Evolutionary conservation across 345 rosid genomes (phyloP).

Genomic region (Microthlaspi erraticum): DNA sequence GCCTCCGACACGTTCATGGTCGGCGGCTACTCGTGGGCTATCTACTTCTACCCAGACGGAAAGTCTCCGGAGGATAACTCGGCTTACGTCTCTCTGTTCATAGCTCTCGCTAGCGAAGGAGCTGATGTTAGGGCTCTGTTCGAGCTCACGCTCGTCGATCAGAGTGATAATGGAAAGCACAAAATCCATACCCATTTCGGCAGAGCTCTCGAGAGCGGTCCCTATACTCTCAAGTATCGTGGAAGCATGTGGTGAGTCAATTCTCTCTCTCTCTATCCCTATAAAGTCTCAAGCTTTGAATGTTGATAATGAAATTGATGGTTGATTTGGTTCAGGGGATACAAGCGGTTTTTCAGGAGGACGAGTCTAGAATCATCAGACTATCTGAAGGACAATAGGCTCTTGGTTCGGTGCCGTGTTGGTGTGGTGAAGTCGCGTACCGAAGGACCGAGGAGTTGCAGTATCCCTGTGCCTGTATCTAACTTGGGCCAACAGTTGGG

Average conservation of each 20-base stretch:
- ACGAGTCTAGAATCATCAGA: slow-evolving; percentile 65
- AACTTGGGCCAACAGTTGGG: slow-evolving; percentile 64
- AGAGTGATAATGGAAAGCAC: slow-evolving; percentile 66
- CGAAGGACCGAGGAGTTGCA: slow-evolving; percentile 63
- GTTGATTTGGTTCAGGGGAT: slow-evolving; percentile 69
- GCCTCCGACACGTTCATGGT: slow-evolving; percentile 66
- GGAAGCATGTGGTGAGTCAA: slow-evolving; percentile 81
- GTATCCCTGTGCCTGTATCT: slow-evolving; percentile 63
- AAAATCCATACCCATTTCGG: slow-evolving; percentile 87
- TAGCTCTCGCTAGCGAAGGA: slow-evolving; percentile 78
- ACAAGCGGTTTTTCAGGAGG: slow-evolving; percentile 82
- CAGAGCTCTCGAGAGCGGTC: slow-evolving; percentile 74
- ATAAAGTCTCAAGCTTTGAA: neutral
- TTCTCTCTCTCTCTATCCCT: slow-evolving; percentile 7
- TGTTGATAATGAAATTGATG: slow-evolving; percentile 4
- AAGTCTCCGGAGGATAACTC: slow-evolving; percentile 75
- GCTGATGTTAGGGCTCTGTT: slow-evolving; percentile 75
- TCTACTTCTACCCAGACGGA: slow-evolving; percentile 83
- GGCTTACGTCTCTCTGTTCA: slow-evolving; percentile 65
- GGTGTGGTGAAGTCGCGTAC: slow-evolving; percentile 79
- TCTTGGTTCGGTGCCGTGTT: slow-evolving; percentile 69
- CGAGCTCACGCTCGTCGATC: slow-evolving; percentile 77
- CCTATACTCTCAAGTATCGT: slow-evolving; percentile 72
- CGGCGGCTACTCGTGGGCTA: slow-evolving; percentile 78
- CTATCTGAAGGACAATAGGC: slow-evolving; percentile 70